Percentiles rank a stretch among this genome's conserved stretches.
Evolutionary conservation across 73 alveolate genomes (phyloP).

Genomic region (Paramecium pentaurelia): DNA sequence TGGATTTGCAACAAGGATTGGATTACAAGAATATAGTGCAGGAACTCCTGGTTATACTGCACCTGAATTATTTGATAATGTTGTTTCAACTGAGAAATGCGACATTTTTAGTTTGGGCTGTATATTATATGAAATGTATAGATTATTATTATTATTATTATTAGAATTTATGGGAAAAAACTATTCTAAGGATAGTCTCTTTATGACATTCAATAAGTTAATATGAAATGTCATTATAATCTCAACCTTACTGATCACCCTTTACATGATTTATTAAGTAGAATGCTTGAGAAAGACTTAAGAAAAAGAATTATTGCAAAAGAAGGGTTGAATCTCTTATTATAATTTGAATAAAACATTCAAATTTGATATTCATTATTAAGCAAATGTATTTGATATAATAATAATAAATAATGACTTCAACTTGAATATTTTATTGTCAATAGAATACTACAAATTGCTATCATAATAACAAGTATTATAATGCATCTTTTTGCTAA

Average conservation of each 20-base stretch:
- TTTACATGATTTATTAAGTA: not conserved
- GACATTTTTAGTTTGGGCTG: conserved; percentile 53
- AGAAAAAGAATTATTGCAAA: not conserved
- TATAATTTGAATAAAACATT: not conserved
- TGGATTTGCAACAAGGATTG: not conserved
- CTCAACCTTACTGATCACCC: not conserved
- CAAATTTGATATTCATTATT: not conserved
- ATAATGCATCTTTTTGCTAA: conserved; percentile 40
- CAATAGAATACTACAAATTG: not conserved
- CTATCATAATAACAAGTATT: not conserved
- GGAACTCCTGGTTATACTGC: conserved; percentile 64
- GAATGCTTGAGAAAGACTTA: not conserved
- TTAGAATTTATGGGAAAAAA: not conserved
- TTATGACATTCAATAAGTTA: not conserved
- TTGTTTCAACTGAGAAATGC: conserved; percentile 58
- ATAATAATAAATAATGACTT: not conserved
- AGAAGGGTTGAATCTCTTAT: not conserved
- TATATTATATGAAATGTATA: not conserved
- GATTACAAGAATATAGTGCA: not conserved
- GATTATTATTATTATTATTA: not conserved
- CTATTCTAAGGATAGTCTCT: not conserved
- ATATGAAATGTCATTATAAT: not conserved
- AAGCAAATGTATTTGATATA: not conserved
- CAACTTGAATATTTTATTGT: conserved; percentile 45
- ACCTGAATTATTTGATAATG: conserved; percentile 63